phyloP scores from a whole-genome alignment of 192 early-diverging fungal species.

The Gaertneriomyces semiglobifer region DNA sequence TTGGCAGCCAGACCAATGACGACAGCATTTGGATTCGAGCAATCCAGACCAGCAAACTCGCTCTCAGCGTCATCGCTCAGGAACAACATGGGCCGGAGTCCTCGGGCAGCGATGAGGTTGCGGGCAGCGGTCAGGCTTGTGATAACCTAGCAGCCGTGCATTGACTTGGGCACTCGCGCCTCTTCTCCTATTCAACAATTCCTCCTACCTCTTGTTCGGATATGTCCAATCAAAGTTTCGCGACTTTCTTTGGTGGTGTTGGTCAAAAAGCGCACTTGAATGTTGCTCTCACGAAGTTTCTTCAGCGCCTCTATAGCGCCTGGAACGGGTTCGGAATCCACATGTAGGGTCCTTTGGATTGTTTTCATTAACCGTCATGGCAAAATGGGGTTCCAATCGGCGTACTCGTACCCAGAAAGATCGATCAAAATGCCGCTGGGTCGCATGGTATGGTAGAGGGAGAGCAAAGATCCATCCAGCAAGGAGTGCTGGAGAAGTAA shows the following conservation, averaged over 20 bases:
- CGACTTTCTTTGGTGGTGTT: slow-evolving; percentile 82
- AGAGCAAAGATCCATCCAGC: no score
- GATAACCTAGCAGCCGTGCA: slow-evolving; percentile 45
- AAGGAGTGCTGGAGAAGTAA: no score
- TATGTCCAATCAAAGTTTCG: slow-evolving; percentile 51
- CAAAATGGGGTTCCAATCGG: no score
- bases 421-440: no score
- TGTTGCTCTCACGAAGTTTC: neutral
- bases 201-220: slow-evolving; percentile 42
- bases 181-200: neutral
- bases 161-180: neutral
- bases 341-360: slow-evolving; percentile 7
- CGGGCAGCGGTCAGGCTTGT: slow-evolving; percentile 79
- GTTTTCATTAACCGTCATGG: no score
- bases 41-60: slow-evolving; percentile 65
- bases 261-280: slow-evolving; percentile 66
- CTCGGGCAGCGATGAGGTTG: slow-evolving; percentile 48
- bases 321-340: neutral
- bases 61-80: slow-evolving; percentile 67
- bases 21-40: slow-evolving; percentile 65
- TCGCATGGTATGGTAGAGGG: no score
- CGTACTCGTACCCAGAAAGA: no score
- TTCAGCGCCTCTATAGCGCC: neutral
- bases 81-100: slow-evolving; percentile 68
- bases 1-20: slow-evolving; percentile 79